Percentiles rank a stretch among this genome's conserved stretches.
These are phyloP conservation scores for Lipomyces lipofer DNA, from an alignment of 805 yeast genomes.

Conservation along the genomic window DNA sequence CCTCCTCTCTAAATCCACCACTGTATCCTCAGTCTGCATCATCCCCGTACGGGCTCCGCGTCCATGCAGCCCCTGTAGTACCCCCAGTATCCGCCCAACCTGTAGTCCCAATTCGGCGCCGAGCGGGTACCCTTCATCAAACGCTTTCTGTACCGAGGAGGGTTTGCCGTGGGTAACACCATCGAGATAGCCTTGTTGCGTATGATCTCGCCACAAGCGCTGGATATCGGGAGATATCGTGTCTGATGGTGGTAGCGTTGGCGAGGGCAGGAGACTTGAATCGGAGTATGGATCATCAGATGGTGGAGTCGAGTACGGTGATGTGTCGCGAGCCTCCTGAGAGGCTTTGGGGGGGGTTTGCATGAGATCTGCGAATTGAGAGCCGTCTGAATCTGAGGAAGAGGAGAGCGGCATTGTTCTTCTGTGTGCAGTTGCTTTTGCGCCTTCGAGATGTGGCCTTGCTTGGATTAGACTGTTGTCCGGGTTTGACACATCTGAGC, in stretches of 20 bases:
- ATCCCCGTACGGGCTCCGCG: neutral
- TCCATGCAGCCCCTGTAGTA: conserved; percentile 44
- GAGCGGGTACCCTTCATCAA: conserved; percentile 72
- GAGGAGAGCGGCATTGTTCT: too few species aligned
- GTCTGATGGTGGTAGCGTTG: neutral
- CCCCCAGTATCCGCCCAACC: conserved; percentile 67
- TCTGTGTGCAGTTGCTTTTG: too few species aligned
- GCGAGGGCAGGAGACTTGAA: neutral
- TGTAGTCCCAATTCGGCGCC: conserved; percentile 71
- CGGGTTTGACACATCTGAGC: too few species aligned
- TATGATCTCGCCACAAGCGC: conserved; percentile 53
- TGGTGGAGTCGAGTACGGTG: neutral
- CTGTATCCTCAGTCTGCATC: neutral
- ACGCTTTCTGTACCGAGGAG: conserved; percentile 69
- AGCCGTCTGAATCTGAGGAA: too few species aligned
- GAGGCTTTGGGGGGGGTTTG: too few species aligned
- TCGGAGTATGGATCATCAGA: neutral
- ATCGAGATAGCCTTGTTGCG: conserved; percentile 78
- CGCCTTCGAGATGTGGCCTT: too few species aligned
- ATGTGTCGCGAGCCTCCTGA: too few species aligned
- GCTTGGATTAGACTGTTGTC: too few species aligned
- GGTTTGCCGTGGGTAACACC: conserved; percentile 74
- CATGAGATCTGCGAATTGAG: too few species aligned
- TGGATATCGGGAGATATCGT: conserved; percentile 24
- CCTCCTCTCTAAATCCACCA: conserved; percentile 5